Base-by-base conservation (phyloP, 2,329 filamentous ascomycete species). In the Fusarium buxicola region DNA sequence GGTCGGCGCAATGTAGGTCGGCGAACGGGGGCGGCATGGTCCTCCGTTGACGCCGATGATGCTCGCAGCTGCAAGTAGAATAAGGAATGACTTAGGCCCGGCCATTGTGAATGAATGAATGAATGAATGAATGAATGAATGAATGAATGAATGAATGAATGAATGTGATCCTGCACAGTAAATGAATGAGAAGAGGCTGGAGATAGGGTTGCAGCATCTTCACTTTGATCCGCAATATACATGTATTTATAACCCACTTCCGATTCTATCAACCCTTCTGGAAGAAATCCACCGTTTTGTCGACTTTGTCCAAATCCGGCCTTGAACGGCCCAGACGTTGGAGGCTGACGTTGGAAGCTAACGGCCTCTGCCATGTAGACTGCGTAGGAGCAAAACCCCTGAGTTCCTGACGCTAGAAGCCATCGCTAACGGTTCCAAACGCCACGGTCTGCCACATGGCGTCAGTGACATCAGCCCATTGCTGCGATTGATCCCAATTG, bases 361-460 rank as follows among this genome's bases (percentile, higher is more conserved):
- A 65, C 57, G 57, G 39, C 25, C n/a, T 12, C 34, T 34, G 39
- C 55, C 31, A 46, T 6, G 21, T 21, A 21, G 4, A 21, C 21
- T 21, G 6, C 21, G 53, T 44, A 27, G 8, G 44, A 47, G 35
- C 18, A 44, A 36, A 54, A 62, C 21, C 24, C 8, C 50, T 57
- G 34, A 16, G 8, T 35, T 39, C 61, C 61, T 65, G 61, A 51
- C 51, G 16, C 61, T 50, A 63, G 48, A 50, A 60, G n/a, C 30
- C 49, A 41, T 59, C 11, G 45, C 18, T 32, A 25, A 62, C 43
- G 43, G 47, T 38, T 36, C 36, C 41, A 58, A 45, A 55, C 61
- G 61, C 61, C 61, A 65, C 57, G 46, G 63, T 65, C 51, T 48
- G 11, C 25, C 16, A 16, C 31, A 63, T 65, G 61, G 61, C 61